Evolutionary conservation across 2,329 filamentous ascomycete species (phyloP).

Genomic region (Stemphylium beticola): DNA sequence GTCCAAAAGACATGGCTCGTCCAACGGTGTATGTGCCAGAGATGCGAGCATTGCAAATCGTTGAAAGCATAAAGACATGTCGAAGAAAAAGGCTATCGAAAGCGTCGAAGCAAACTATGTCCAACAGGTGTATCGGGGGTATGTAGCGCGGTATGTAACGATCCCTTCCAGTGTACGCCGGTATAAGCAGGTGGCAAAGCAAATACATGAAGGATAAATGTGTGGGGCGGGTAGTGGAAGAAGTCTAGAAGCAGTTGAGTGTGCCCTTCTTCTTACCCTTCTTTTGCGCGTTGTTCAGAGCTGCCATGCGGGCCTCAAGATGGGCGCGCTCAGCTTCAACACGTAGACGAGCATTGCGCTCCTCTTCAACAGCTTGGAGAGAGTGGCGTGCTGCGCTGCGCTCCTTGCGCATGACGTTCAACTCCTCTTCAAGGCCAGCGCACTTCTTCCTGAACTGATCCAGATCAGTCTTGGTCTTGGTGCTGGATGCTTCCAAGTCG

Average conservation of each 20-base stretch:
- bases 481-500: conserved; percentile 89
- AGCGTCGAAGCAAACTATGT: conserved; percentile 4
- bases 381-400: conserved; percentile 65
- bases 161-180: conserved; percentile 31
- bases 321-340: conserved; percentile 88
- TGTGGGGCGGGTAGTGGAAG: conserved; percentile 9
- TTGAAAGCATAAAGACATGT: conserved; percentile 34
- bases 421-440: conserved; percentile 73
- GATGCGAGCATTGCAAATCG: conserved; percentile 27
- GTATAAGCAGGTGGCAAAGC: conserved; percentile 27
- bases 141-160: conserved; percentile 35
- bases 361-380: conserved; percentile 92
- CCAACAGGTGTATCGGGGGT: conserved; percentile 29
- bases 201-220: conserved; percentile 24
- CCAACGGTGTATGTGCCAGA: conserved; percentile 17
- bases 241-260: conserved; percentile 89
- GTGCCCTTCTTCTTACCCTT: conserved; percentile 95
- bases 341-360: conserved; percentile 87
- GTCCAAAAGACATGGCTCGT: conserved; percentile 13
- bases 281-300: conserved; percentile 83
- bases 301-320: conserved; percentile 81
- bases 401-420: conserved; percentile 68
- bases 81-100: conserved; percentile 17
- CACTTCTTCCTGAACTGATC: conserved; percentile 92
- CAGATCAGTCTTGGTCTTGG: conserved; percentile 88